phyloP scores from a whole-genome alignment of 2,329 filamentous ascomycete species.

The Botryosphaeria dothidea region DNA sequence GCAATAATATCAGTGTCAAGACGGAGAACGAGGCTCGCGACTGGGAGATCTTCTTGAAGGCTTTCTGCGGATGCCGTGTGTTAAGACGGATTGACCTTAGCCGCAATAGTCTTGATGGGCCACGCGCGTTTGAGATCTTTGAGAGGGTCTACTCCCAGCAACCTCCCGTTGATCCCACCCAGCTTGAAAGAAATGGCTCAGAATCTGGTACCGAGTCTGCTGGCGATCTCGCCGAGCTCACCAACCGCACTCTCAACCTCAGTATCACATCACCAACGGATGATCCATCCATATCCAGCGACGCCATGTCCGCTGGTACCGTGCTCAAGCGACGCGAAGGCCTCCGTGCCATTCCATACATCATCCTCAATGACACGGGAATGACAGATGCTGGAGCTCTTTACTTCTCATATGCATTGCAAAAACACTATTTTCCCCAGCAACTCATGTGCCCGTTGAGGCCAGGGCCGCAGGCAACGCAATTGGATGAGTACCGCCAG shows the following conservation, averaged over 20 bases:
- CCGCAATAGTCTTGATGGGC: slow-evolving; percentile 43
- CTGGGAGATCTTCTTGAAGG: slow-evolving; percentile 47
- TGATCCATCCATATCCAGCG: background rate
- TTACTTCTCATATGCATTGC: slow-evolving; percentile 43
- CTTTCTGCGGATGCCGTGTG: slow-evolving; percentile 45
- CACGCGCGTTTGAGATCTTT: slow-evolving; percentile 48
- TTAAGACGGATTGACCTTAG: slow-evolving; percentile 49
- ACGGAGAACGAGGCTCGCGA: slow-evolving; percentile 37
- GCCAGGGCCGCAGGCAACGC: slow-evolving; percentile 29
- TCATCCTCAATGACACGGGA: slow-evolving; percentile 36
- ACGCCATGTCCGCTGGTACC: slow-evolving; percentile 1
- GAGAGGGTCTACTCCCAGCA: slow-evolving; percentile 43
- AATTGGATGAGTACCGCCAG: slow-evolving; percentile 32
- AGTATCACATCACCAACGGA: background rate
- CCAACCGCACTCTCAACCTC: slow-evolving; percentile 12
- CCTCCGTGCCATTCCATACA: slow-evolving; percentile 42
- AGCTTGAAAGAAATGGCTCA: slow-evolving; percentile 20
- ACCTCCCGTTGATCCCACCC: slow-evolving; percentile 31
- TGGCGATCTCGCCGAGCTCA: background rate
- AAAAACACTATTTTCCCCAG: slow-evolving; percentile 39
- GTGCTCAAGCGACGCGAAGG: slow-evolving; percentile 32
- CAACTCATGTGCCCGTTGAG: slow-evolving; percentile 37
- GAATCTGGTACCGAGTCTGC: background rate
- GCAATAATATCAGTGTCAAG: slow-evolving; percentile 46
- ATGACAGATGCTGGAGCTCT: slow-evolving; percentile 42